Conservation (phyloP, 1,284 basidiomycete species). For the Malassezia equina region DNA sequence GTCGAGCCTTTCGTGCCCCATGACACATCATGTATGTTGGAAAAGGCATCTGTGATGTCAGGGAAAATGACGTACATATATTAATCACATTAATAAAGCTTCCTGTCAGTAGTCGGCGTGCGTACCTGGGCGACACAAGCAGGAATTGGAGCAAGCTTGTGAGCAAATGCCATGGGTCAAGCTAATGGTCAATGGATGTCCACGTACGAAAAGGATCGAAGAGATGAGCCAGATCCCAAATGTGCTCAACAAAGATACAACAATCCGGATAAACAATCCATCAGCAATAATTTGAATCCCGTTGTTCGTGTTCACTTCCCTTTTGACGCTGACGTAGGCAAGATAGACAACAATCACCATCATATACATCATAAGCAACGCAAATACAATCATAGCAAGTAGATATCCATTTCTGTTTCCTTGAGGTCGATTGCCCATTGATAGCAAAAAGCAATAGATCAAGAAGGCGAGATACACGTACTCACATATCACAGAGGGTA, state of each 20-base stretch:
- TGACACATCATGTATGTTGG: conserved; percentile 40
- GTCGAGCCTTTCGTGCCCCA: conserved; percentile 48
- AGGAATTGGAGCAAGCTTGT: conserved; percentile 44
- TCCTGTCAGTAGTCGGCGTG: background rate
- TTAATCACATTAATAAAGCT: conserved; percentile 45
- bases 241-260: conserved; percentile 42
- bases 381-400: conserved; percentile 42
- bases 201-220: conserved; percentile 34
- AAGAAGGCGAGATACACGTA: conserved; percentile 47
- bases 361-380: conserved; percentile 40
- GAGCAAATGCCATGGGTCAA: conserved; percentile 46
- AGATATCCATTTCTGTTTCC: conserved; percentile 39
- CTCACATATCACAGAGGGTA: conserved; percentile 37
- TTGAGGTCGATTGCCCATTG: conserved; percentile 45
- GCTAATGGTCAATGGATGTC: conserved; percentile 12
- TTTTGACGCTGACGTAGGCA: conserved; percentile 28
- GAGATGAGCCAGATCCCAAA: conserved; percentile 43
- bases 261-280: conserved; percentile 38
- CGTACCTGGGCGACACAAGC: conserved; percentile 31
- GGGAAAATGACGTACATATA: conserved; percentile 19
- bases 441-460: conserved; percentile 44
- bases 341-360: conserved; percentile 39
- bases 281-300: conserved; percentile 24
- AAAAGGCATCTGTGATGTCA: conserved; percentile 27
- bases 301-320: conserved; percentile 18